phyloP scores from a whole-genome alignment of 345 rosid genomes.

The Abelmoschus esculentus region DNA sequence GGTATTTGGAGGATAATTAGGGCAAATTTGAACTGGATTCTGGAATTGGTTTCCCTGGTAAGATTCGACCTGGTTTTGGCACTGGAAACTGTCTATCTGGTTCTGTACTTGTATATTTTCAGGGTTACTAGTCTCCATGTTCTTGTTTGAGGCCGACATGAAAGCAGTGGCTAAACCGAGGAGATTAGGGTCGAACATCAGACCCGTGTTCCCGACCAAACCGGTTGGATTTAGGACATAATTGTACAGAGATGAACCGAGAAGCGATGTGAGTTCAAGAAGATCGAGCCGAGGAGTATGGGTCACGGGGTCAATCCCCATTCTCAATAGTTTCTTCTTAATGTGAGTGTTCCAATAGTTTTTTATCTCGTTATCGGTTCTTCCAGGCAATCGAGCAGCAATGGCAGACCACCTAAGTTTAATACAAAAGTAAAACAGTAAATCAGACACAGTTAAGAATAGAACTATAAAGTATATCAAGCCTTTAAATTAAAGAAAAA shows the following conservation, averaged over 20 bases:
- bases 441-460: neutral
- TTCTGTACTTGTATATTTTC: constrained; percentile 7
- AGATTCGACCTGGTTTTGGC: constrained; percentile 15
- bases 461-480: too few relatives aligned
- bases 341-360: constrained; percentile 90
- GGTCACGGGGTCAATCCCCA: constrained; percentile 88
- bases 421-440: neutral
- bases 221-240: constrained; percentile 27
- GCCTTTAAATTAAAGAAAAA: too few relatives aligned
- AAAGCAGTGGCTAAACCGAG: constrained; percentile 19
- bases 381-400: constrained; percentile 72
- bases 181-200: constrained; percentile 20
- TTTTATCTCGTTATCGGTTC: constrained; percentile 88
- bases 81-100: constrained; percentile 5
- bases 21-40: constrained; percentile 20
- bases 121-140: constrained; percentile 1
- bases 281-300: constrained; percentile 69
- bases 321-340: constrained; percentile 53
- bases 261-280: constrained; percentile 37
- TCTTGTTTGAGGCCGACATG: constrained; percentile 18
- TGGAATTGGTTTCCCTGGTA: constrained; percentile 17
- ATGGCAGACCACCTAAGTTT: constrained; percentile 77
- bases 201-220: constrained; percentile 22
- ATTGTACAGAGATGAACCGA: constrained; percentile 29
- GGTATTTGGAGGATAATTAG: neutral